A percentile compares a stretch with the other conserved stretches of the same genome.
Conservation (phyloP, 78 protist genomes). For the Dictyostelium citrinum region DNA sequence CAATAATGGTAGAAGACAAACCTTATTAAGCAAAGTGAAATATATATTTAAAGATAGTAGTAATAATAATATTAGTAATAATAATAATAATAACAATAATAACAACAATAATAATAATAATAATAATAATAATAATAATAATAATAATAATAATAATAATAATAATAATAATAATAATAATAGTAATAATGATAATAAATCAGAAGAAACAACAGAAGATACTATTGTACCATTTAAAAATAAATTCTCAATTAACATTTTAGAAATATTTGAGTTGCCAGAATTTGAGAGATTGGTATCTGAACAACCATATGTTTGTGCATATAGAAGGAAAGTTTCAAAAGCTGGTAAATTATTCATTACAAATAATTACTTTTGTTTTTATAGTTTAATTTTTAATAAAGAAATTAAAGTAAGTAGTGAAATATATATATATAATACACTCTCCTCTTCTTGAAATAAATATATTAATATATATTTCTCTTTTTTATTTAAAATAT, state of each 20-base stretch:
- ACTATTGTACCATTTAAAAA: not conserved
- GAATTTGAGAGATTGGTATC: slow-evolving; percentile 2
- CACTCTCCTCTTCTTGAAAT: too few relatives aligned
- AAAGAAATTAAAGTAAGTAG: slow-evolving; percentile 50
- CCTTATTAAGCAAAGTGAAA: slow-evolving; percentile 36
- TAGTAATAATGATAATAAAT: not conserved
- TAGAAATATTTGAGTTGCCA: slow-evolving; percentile 26
- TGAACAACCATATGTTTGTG: slow-evolving; percentile 58
- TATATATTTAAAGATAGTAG: not conserved
- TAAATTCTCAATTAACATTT: slow-evolving; percentile 36
- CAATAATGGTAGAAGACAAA: slow-evolving; percentile 8
- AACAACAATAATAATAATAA: not conserved
- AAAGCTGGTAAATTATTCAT: slow-evolving; percentile 69
- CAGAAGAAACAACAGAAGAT: not conserved
- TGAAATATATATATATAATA: too few relatives aligned
- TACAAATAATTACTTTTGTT: slow-evolving; percentile 35
- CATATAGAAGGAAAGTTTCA: slow-evolving; percentile 67
- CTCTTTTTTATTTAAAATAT: too few relatives aligned
- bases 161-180: not conserved
- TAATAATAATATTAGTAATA: not conserved
- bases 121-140: not conserved
- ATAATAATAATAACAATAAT: not conserved
- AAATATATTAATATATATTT: too few relatives aligned
- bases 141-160: not conserved
- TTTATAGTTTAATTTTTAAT: slow-evolving; percentile 69